Evolutionary conservation across 768 basidiomycete genomes (phyloP).

Genomic region (Leucocoprinus sp.): DNA sequence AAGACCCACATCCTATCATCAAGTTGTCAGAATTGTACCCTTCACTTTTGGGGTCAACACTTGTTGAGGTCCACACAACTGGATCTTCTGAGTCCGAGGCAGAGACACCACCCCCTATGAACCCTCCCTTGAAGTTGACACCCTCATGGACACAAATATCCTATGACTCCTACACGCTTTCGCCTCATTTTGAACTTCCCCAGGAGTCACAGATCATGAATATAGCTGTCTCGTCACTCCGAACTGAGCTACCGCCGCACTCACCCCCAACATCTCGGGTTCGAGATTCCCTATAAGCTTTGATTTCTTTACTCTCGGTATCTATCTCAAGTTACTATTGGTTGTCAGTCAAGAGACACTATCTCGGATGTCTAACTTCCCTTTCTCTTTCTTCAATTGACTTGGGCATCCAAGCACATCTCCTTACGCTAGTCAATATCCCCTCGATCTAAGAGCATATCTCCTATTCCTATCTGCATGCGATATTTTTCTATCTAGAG

Average conservation of each 20-base stretch:
- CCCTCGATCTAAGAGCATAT: not conserved
- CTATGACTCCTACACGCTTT: constrained; percentile 11
- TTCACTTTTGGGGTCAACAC: constrained; percentile 16
- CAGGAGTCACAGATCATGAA: constrained; percentile 26
- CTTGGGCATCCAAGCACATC: not conserved
- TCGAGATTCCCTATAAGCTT: constrained; percentile 8
- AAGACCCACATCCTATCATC: constrained; percentile 12
- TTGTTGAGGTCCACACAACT: constrained; percentile 3
- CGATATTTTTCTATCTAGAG: not conserved
- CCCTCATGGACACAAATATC: constrained; percentile 14
- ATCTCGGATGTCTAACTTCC: not conserved
- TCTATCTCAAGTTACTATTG: not conserved
- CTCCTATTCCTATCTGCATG: not conserved
- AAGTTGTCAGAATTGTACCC: constrained; percentile 12
- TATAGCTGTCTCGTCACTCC: constrained; percentile 37
- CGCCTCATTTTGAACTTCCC: constrained; percentile 12
- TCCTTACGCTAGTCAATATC: not conserved
- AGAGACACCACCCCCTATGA: constrained; percentile 8
- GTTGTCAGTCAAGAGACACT: not conserved
- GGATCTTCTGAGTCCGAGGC: constrained; percentile 9
- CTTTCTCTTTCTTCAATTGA: not conserved
- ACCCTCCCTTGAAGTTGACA: constrained; percentile 7
- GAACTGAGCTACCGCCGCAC: constrained; percentile 30
- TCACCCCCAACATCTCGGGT: constrained; percentile 10
- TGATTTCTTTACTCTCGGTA: not conserved